Conservation (phyloP, 768 basidiomycete species). For the Kwoniella botswanensis region DNA sequence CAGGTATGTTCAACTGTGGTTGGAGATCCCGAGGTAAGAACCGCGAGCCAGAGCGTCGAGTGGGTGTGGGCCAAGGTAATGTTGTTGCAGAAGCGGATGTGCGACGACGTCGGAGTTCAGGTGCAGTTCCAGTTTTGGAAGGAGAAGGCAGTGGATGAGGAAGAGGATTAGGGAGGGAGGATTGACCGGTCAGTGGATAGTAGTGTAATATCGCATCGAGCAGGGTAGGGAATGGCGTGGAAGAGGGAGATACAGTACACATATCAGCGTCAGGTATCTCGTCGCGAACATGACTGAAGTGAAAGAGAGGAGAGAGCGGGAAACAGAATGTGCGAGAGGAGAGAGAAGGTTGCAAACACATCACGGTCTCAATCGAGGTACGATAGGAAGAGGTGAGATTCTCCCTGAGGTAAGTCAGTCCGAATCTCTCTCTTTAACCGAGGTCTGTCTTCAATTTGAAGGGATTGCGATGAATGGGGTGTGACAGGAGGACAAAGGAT, state of each 20-base stretch:
- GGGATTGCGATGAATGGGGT: background rate
- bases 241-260: constrained; percentile 1
- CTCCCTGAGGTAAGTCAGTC: too few species aligned
- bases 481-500: background rate
- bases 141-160: constrained; percentile 12
- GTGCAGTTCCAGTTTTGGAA: constrained; percentile 1
- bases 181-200: constrained; percentile 25
- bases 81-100: constrained; percentile 4
- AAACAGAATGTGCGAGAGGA: background rate
- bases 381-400: background rate
- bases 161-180: constrained; percentile 10
- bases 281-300: background rate
- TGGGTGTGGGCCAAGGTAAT: constrained; percentile 7
- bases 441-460: background rate
- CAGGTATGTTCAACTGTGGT: constrained; percentile 8
- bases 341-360: background rate
- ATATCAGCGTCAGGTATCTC: constrained; percentile 2
- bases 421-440: background rate
- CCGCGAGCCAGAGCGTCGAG: constrained; percentile 5
- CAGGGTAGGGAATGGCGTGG: constrained; percentile 23
- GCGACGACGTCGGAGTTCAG: constrained; percentile 1
- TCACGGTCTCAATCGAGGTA: background rate
- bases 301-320: background rate
- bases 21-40: constrained; percentile 2
- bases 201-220: constrained; percentile 35